A percentile compares a stretch with the other conserved stretches of the same genome.
These are phyloP conservation scores for Eucalyptus caleyi DNA, from an alignment of 345 rosid genomes.

Conservation along the genomic window DNA sequence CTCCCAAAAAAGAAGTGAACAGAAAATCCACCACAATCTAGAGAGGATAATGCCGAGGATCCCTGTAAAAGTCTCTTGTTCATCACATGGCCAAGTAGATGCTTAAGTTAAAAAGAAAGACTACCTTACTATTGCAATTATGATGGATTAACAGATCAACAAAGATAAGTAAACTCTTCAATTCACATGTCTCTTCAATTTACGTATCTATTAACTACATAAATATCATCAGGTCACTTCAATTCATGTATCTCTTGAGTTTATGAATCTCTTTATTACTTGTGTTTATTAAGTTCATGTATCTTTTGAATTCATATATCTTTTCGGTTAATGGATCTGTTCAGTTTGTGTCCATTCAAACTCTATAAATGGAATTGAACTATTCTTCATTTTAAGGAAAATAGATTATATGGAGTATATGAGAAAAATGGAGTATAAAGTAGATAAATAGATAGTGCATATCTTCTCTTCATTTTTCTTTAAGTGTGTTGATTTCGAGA, in stretches of 20 bases:
- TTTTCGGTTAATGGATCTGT: fast-evolving
- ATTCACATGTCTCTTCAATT: neutral
- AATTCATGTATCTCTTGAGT: too few species aligned
- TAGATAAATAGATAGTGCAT: neutral
- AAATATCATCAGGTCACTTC: too few species aligned
- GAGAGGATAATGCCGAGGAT: neutral
- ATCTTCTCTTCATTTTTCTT: neutral
- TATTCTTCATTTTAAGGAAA: neutral
- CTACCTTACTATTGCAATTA: neutral
- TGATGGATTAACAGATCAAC: neutral
- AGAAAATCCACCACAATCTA: neutral
- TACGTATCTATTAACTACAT: neutral
- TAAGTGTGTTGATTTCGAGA: neutral
- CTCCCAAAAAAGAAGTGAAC: neutral
- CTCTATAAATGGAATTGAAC: neutral
- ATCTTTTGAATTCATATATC: too few species aligned
- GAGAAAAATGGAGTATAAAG: neutral
- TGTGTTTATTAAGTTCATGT: neutral
- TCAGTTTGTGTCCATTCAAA: fast-evolving
- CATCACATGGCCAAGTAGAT: neutral
- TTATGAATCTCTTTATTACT: neutral
- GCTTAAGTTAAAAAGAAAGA: neutral
- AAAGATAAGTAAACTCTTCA: too few species aligned
- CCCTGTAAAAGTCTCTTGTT: neutral
- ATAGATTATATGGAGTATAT: neutral